Evolutionary conservation across 2,329 filamentous ascomycete genomes (phyloP).

Genomic region (Albophoma yamanashiensis): DNA sequence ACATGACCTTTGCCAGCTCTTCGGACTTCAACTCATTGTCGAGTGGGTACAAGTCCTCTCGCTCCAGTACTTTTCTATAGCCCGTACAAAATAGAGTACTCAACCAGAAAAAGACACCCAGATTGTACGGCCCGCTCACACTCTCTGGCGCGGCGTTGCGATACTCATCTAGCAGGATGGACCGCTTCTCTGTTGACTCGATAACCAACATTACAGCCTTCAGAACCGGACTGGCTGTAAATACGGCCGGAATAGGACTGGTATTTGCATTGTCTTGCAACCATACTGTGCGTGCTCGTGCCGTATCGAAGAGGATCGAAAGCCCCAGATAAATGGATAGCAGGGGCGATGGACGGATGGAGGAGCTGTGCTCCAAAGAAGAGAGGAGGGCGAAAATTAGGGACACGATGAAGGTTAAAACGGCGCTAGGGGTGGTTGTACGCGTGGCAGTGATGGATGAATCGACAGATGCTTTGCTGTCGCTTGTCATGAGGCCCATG

Average conservation of each 20-base stretch:
- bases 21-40: conserved; percentile 9
- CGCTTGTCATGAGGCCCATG: not conserved
- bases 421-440: not conserved
- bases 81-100: conserved; percentile 31
- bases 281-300: conserved; percentile 9
- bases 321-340: conserved; percentile 7
- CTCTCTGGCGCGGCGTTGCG: not conserved
- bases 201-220: conserved; percentile 7
- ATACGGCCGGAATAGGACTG: conserved; percentile 8
- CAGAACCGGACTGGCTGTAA: conserved; percentile 6
- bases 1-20: conserved; percentile 6
- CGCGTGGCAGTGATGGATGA: not conserved
- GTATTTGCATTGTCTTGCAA: conserved; percentile 2
- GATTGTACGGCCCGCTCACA: conserved; percentile 31
- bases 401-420: not conserved
- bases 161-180: conserved; percentile 4
- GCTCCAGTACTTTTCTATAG: conserved; percentile 17
- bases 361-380: conserved; percentile 2
- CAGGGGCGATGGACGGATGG: conserved; percentile 7
- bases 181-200: conserved; percentile 9
- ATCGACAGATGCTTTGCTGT: not conserved
- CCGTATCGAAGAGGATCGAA: conserved; percentile 7
- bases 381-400: conserved; percentile 1
- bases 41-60: conserved; percentile 22
- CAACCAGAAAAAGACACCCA: conserved; percentile 41